Evolutionary conservation across 768 basidiomycete genomes (phyloP), one percentile per base, ranked within the genome.

Genomic region (Tricholoma matsutake): DNA sequence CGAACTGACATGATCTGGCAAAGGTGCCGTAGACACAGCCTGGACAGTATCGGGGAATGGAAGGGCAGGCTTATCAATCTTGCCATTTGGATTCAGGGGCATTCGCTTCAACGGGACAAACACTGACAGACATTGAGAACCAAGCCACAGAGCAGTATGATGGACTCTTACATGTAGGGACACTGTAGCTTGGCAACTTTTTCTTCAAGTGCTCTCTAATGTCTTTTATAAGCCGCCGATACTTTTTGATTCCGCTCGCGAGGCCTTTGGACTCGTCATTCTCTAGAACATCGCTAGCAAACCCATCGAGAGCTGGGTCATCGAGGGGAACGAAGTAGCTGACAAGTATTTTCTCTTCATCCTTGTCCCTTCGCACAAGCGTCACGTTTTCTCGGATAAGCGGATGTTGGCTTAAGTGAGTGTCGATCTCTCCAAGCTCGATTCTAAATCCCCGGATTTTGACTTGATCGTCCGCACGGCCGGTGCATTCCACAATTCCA

Each of bases 401-500:
- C 7, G 93, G 90, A 71, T 98, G 96, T 68, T 95, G 88, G 67
- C 91, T 92, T 59, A 99, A 86, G 76, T 96, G 88, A 0, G 92
- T 97, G 72, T 99, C 97, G 65, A 99, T 97, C 73, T 99, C 97
- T 14, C 96, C 96, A 6, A 98, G 83, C 72, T 99, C 97, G 69
- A 99, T 98, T 25, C 97, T 83, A 87, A 99, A 99, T 1, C 97
- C 97, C 58, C 97, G 91, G 74, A 99, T 98, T 78, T 99, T 98
- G 77, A 99, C 93, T 71, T 99, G 97, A 71, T 98, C 96, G 71
- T 99, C 97, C 1, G 96, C 96, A 20, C 97, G 86, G 18, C 97
- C 97, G 0, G 92, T 95, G 71, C 97, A 98, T 73, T 99, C 97
- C 10, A 99, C 97, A 32, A 84, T 86, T 4, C 97, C 97, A 71